Base-by-base conservation (phyloP, 805 yeast genomes). In the Ogataea minuta region DNA sequence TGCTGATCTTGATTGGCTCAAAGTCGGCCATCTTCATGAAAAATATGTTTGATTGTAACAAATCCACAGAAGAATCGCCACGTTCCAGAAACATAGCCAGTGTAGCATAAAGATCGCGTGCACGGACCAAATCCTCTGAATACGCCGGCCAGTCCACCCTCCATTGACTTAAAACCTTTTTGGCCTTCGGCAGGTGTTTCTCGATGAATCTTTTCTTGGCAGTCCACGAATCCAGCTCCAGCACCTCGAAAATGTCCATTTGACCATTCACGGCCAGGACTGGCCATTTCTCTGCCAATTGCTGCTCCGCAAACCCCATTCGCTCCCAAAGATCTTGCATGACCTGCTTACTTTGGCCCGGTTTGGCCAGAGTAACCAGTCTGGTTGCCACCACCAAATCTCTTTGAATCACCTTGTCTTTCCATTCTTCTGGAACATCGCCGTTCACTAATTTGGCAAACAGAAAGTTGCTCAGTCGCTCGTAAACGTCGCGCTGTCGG, bases 91-190 rank as follows among this genome's bases (percentile, higher is more conserved):
- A 72, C 39, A 87, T 62, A 45, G 84, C 81, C 27, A 80, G 66
- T 2, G 93, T 88, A 3, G 85, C 79, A 48, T 81, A 76, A 41
- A 86, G 54, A 50, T 89, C 95, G 60, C 91, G 71, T 2, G 87
- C 82, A 39, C 80, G 77, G 58, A 89, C 81, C 46, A 84, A 74
- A 52, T 88, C 96, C 41, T 83, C 86, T 25, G 80, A 68, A 57
- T 85, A 89, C 3, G 82, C 84, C 39, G 76, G 80, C 85, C 86
- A 83, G 2, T 78, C 27, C 69, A 74, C 53, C 3, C 37, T 36
- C 61, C 59, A 58, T 19, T 46, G 46, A 16, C 44, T 45, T 19
- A 59, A 31, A 30, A 53, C 52, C 10, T 49, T 48, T 16, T 40
- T 24, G 2, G 52, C 50, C 4, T 48, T 41, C 1, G 50, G 39